Evolutionary conservation across 352 stramenopile genomes (phyloP).

Genomic region (Phytopythium helicoides): DNA sequence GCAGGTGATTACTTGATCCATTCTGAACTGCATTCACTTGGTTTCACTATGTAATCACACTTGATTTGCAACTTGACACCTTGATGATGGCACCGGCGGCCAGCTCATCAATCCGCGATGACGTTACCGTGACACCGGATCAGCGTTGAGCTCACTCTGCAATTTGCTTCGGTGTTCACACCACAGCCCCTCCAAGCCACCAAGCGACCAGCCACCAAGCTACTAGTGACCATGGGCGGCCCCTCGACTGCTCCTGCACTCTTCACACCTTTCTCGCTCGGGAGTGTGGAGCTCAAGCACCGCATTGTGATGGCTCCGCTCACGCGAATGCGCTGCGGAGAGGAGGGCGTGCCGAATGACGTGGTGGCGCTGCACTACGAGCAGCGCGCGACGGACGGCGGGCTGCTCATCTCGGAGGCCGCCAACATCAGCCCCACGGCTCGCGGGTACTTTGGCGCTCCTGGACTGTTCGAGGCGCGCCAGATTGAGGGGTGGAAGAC

Average conservation of each 20-base stretch:
- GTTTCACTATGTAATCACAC: too few species aligned
- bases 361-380: conserved; percentile 54
- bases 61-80: too few species aligned
- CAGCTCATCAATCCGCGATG: too few species aligned
- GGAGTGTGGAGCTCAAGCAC: conserved; percentile 44
- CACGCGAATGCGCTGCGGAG: conserved; percentile 36
- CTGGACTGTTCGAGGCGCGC: conserved; percentile 48
- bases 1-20: too few species aligned
- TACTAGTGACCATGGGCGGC: conserved; percentile 4
- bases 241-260: conserved; percentile 11
- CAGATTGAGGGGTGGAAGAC: conserved; percentile 57
- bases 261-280: conserved; percentile 48
- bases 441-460: conserved; percentile 41
- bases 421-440: conserved; percentile 46
- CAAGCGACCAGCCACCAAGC: background rate
- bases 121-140: too few species aligned
- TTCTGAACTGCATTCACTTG: too few species aligned
- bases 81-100: too few species aligned
- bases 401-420: conserved; percentile 57
- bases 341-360: conserved; percentile 28
- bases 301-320: conserved; percentile 72
- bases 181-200: background rate
- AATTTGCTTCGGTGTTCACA: background rate
- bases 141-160: conserved; percentile 2
- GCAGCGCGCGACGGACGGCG: conserved; percentile 55